phyloP scores from a whole-genome alignment of 2,329 filamentous ascomycete species.

The Paraphaeosphaeria minitans region DNA sequence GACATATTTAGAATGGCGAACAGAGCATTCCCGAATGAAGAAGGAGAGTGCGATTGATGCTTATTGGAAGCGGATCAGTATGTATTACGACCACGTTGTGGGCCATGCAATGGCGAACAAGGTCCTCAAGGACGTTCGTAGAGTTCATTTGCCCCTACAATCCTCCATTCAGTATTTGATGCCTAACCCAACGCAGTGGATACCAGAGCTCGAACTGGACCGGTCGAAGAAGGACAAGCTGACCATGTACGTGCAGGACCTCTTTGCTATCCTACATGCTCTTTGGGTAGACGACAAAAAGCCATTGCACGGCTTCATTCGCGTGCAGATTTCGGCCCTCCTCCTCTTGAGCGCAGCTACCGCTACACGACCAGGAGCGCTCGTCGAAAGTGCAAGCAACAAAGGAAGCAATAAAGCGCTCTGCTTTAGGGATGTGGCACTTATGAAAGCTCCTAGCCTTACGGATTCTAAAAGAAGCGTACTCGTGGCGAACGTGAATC shows the following conservation, averaged over 20 bases:
- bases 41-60: slow-evolving; percentile 20
- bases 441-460: slow-evolving; percentile 25
- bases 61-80: slow-evolving; percentile 25
- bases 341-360: too few species aligned
- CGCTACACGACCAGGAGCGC: too few species aligned
- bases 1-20: slow-evolving; percentile 23
- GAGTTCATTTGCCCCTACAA: slow-evolving; percentile 17
- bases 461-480: slow-evolving; percentile 18
- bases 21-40: slow-evolving; percentile 19
- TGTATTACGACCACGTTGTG: too few species aligned
- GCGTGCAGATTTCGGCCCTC: too few species aligned
- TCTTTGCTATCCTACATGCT: slow-evolving; percentile 27
- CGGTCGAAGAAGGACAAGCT: slow-evolving; percentile 27
- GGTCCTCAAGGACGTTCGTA: slow-evolving; percentile 22
- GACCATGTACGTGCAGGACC: slow-evolving; percentile 27
- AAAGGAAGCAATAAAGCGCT: slow-evolving; percentile 12
- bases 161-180: background rate
- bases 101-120: slow-evolving; percentile 17
- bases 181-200: too few species aligned
- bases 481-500: slow-evolving; percentile 24
- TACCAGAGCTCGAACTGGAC: slow-evolving; percentile 20
- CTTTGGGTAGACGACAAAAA: too few species aligned
- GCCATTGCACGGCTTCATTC: too few species aligned
- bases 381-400: too few species aligned
- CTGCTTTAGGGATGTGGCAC: slow-evolving; percentile 24